phyloP scores from a whole-genome alignment of 129 eudicot species.

The Flaveria sonorensis region DNA sequence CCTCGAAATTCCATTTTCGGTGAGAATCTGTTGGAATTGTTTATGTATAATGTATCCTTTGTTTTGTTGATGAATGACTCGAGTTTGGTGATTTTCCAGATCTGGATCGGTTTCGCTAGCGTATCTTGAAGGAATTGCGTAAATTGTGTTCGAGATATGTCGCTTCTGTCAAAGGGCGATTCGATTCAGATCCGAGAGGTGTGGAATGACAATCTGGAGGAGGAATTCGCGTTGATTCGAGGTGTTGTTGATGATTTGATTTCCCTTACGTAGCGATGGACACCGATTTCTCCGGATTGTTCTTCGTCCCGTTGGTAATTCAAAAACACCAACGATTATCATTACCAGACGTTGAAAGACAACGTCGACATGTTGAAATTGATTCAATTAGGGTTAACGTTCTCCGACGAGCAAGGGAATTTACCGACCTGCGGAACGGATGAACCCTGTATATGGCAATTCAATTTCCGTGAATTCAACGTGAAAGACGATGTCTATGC shows the following conservation, averaged over 20 bases:
- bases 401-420: slow-evolving; percentile 72
- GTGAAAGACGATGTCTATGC: slow-evolving; percentile 84
- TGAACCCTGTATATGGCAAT: slow-evolving; percentile 75
- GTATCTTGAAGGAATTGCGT: not conserved
- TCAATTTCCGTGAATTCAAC: slow-evolving; percentile 82
- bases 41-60: not conserved
- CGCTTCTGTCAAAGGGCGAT: slow-evolving; percentile 67
- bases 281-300: slow-evolving; percentile 91
- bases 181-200: slow-evolving; percentile 84
- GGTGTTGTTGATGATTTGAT: slow-evolving; percentile 64
- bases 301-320: slow-evolving; percentile 75
- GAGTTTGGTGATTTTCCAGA: slow-evolving; percentile 28
- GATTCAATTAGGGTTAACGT: slow-evolving; percentile 83
- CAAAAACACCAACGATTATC: slow-evolving; percentile 64
- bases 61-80: not conserved
- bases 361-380: slow-evolving; percentile 82
- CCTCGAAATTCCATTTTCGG: slow-evolving; percentile 17
- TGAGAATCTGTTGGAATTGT: slow-evolving; percentile 2
- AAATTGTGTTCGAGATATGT: slow-evolving; percentile 39
- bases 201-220: slow-evolving; percentile 78
- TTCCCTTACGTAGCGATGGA: slow-evolving; percentile 85
- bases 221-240: slow-evolving; percentile 70
- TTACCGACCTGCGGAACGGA: slow-evolving; percentile 63
- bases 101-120: slow-evolving; percentile 32
- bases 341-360: slow-evolving; percentile 76